phyloP scores from a whole-genome alignment of 331 rosid species.

The Acacia concinna region DNA sequence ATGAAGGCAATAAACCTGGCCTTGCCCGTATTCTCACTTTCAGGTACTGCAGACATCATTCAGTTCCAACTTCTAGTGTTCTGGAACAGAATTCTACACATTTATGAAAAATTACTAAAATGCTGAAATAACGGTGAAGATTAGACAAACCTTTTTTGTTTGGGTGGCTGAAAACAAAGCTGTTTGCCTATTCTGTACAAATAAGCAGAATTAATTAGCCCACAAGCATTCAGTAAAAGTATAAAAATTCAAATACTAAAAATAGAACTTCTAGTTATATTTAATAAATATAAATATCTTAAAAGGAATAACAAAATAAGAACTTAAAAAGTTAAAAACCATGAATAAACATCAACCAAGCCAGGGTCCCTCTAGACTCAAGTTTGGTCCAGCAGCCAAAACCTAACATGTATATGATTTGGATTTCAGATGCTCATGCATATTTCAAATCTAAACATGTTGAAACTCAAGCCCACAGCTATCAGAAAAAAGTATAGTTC shows the following conservation, averaged over 20 bases:
- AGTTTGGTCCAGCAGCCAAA: background rate
- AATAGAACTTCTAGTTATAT: background rate
- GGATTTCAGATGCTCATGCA: background rate
- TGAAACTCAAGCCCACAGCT: background rate
- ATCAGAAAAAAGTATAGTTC: background rate
- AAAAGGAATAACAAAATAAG: background rate
- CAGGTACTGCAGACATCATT: background rate
- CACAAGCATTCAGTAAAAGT: background rate
- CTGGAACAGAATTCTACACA: background rate
- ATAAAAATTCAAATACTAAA: background rate
- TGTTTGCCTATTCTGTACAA: slow-evolving; percentile 83
- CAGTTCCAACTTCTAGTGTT: background rate
- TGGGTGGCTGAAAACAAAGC: slow-evolving; percentile 95
- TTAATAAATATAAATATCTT: background rate
- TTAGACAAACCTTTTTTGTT: slow-evolving; percentile 74
- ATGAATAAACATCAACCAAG: background rate
- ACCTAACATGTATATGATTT: background rate
- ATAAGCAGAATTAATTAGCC: slow-evolving; percentile 35
- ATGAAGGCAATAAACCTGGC: slow-evolving; percentile 19
- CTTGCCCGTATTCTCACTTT: slow-evolving; percentile 10
- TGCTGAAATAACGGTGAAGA: background rate
- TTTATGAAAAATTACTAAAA: background rate
- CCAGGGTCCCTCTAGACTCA: background rate
- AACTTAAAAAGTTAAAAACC: slow-evolving; percentile 4
- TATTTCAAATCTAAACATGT: background rate